phyloP scores from a whole-genome alignment of 202 grass and related monocot species.

The Panicum hallii region DNA sequence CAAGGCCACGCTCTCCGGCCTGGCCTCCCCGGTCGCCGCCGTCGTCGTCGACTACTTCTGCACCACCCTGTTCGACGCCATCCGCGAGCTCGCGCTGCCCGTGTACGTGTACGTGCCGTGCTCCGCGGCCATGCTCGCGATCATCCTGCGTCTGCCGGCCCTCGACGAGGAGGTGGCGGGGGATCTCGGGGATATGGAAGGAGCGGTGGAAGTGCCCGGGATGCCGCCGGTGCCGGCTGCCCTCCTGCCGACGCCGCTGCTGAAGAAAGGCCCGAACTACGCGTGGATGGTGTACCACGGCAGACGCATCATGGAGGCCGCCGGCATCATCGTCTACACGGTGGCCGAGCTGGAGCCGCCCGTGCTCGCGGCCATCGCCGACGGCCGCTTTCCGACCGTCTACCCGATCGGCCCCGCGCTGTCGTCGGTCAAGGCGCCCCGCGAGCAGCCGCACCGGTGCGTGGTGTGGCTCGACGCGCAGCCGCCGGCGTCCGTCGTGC shows the following conservation, averaged over 20 bases:
- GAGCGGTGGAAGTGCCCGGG: slow-evolving; percentile 26
- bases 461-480: not conserved
- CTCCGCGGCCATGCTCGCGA: slow-evolving; percentile 41
- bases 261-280: slow-evolving; percentile 41
- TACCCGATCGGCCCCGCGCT: slow-evolving; percentile 42
- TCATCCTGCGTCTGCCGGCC: slow-evolving; percentile 47
- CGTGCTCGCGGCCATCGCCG: slow-evolving; percentile 33
- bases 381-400: slow-evolving; percentile 7
- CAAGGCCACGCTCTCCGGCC: slow-evolving; percentile 28
- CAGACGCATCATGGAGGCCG: slow-evolving; percentile 40
- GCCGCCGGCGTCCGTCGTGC: not conserved
- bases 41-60: slow-evolving; percentile 51
- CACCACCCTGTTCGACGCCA: slow-evolving; percentile 45
- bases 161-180: slow-evolving; percentile 6
- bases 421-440: not conserved
- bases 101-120: slow-evolving; percentile 51
- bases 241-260: slow-evolving; percentile 8
- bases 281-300: slow-evolving; percentile 42
- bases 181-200: slow-evolving; percentile 19
- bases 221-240: slow-evolving; percentile 38
- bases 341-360: slow-evolving; percentile 38
- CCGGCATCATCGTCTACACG: slow-evolving; percentile 53
- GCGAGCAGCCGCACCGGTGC: not conserved
- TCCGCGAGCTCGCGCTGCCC: slow-evolving; percentile 46
- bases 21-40: slow-evolving; percentile 24